Evolutionary conservation across 352 stramenopile genomes (phyloP).

Genomic region (Phytopythium vexans): DNA sequence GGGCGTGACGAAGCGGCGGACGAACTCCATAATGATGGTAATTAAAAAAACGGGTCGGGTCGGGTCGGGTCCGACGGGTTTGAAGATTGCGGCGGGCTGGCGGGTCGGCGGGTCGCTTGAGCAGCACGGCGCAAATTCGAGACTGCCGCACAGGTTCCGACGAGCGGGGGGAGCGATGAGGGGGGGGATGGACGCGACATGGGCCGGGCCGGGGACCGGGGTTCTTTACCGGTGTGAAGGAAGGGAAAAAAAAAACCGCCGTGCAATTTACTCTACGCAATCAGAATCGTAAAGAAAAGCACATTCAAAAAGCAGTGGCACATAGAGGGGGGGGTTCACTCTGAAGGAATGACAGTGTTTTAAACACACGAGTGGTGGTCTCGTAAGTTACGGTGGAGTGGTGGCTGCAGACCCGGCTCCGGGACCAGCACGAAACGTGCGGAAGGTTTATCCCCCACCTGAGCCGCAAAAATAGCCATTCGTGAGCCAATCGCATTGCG

Average conservation of each 20-base stretch:
- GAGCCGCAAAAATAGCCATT: background rate
- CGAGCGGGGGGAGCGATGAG: background rate
- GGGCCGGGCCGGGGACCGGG: background rate
- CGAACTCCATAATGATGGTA: conserved; percentile 28
- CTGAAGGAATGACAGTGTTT: no score
- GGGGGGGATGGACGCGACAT: background rate
- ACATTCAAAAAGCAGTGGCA: no score
- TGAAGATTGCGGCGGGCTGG: conserved; percentile 2
- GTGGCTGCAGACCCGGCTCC: no score
- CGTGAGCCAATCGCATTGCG: no score
- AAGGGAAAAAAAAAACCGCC: background rate
- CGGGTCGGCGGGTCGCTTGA: conserved; percentile 11
- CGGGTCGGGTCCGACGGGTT: background rate
- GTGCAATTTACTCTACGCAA: background rate
- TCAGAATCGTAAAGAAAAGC: background rate
- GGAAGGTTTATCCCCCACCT: background rate
- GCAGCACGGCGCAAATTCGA: conserved; percentile 25
- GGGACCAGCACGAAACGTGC: background rate
- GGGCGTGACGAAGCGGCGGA: conserved; percentile 23
- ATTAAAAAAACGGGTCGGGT: background rate
- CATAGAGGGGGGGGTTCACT: background rate
- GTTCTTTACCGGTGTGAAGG: background rate
- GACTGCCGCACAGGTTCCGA: conserved; percentile 19
- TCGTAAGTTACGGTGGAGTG: no score
- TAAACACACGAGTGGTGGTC: no score